Percentiles rank a stretch among this genome's conserved stretches.
These are phyloP conservation scores for Phytopythium helicoides DNA, from an alignment of 352 stramenopile species.

Conservation along the genomic window DNA sequence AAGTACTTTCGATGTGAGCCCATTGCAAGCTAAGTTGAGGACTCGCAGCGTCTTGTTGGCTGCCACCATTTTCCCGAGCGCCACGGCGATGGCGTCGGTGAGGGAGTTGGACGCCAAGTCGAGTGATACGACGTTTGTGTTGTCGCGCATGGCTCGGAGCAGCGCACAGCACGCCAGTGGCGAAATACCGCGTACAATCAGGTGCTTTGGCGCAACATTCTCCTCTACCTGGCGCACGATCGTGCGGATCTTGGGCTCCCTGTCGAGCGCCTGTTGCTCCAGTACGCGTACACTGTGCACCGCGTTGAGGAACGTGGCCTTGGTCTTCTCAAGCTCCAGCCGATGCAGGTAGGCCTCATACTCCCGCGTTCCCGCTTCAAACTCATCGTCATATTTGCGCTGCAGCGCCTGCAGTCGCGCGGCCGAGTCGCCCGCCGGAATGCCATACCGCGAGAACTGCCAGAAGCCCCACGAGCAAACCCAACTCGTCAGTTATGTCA, in stretches of 20 bases:
- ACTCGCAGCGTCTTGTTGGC: constrained; percentile 48
- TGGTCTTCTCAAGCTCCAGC: constrained; percentile 40
- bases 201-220: constrained; percentile 41
- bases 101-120: constrained; percentile 66
- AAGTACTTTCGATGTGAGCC: constrained; percentile 37
- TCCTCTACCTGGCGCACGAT: constrained; percentile 52
- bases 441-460: constrained; percentile 53
- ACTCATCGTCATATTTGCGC: constrained; percentile 64
- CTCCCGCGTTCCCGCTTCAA: constrained; percentile 27
- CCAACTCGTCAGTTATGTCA: neutral
- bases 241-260: constrained; percentile 40
- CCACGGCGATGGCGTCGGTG: constrained; percentile 31
- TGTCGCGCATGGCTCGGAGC: constrained; percentile 51
- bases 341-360: constrained; percentile 36
- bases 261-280: constrained; percentile 34
- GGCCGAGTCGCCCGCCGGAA: constrained; percentile 38
- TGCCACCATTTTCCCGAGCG: constrained; percentile 51
- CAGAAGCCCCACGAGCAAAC: too few species aligned
- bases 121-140: constrained; percentile 50
- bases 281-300: constrained; percentile 32
- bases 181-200: constrained; percentile 50
- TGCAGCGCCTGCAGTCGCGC: constrained; percentile 47
- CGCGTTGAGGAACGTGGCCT: constrained; percentile 43
- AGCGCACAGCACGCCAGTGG: constrained; percentile 52
- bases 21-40: constrained; percentile 61